Percentiles rank a stretch among this genome's conserved stretches.
Conservation (phyloP, 1,284 basidiomycete genomes). For the Puccinia hordei region DNA sequence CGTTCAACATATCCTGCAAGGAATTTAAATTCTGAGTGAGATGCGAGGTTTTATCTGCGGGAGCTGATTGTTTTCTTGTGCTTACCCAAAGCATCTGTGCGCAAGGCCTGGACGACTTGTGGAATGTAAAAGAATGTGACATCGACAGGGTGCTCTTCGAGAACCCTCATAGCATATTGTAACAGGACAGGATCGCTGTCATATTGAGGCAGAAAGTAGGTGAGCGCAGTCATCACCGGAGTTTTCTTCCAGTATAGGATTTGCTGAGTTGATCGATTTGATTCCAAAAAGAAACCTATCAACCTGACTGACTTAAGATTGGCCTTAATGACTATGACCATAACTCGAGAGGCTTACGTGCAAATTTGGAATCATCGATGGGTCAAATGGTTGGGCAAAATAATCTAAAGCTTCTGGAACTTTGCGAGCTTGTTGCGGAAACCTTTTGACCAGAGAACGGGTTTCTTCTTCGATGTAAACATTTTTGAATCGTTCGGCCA, state of each 20-base stretch:
- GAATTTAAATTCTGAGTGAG: neutral
- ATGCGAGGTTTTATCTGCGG: neutral
- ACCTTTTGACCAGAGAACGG: slow-evolving; percentile 20
- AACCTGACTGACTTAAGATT: neutral
- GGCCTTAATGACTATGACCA: neutral
- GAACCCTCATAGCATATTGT: slow-evolving; percentile 93
- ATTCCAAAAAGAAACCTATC: neutral
- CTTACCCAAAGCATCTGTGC: slow-evolving; percentile 80
- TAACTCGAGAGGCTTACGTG: slow-evolving; percentile 6
- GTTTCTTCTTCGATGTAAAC: slow-evolving; percentile 34
- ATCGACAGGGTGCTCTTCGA: slow-evolving; percentile 91
- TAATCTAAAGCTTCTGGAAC: slow-evolving; percentile 47
- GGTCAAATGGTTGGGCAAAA: slow-evolving; percentile 40
- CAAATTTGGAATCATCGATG: slow-evolving; percentile 34
- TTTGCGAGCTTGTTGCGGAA: slow-evolving; percentile 44
- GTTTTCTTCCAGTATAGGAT: slow-evolving; percentile 51
- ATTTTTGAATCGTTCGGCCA: slow-evolving; percentile 42
- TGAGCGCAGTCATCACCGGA: slow-evolving; percentile 49
- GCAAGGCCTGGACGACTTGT: slow-evolving; percentile 93
- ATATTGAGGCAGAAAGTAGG: slow-evolving; percentile 67
- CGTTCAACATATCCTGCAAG: slow-evolving; percentile 81
- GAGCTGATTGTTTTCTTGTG: slow-evolving; percentile 44
- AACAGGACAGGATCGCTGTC: slow-evolving; percentile 80
- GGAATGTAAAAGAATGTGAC: slow-evolving; percentile 99
- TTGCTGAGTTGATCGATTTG: slow-evolving; percentile 18